Base-by-base conservation (phyloP, 768 basidiomycete species). In the Grammothele lineata region DNA sequence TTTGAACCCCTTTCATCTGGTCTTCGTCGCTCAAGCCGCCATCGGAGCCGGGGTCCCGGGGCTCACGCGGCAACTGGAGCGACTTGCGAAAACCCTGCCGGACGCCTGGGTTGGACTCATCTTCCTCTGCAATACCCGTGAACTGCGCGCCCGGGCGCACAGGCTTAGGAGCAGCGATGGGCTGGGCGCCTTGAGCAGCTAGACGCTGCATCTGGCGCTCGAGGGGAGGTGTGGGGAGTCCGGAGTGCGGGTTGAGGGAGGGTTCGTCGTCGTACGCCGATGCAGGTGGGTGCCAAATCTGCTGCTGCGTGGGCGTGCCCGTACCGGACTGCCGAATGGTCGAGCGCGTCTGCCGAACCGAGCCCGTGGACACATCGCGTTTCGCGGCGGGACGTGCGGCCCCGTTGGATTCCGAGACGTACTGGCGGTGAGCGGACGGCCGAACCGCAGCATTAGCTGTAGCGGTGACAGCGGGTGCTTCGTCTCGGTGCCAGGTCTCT, bases 41-140 rank as follows among this genome's bases (percentile, higher is more conserved):
- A 66, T 70, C 76, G 65, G 71, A 76, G 76, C 75, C 70, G 73
- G 78, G 74, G 72, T 77, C 73, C 62, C 64, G 62, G 33, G 72
- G 74, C 75, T 79, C 76, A 75, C 71, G 77, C 64, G 70, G 76
- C 62, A 67, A 75, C 79, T 71, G 74, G 82, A 85, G 82, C 83
- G 75, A 80, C 78, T 61, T 60, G 52, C 62, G 71, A 85, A 86
- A 87, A 85, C 67, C 82, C 83, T 77, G 76, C 55, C 53, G 55
- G 46, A 27, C 10, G 26, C 32, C 27, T 18, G 45, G 45, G 38
- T 45, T 25, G 5, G 35, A 45, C 25, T 39, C 32, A 37, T 47
- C 50, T 18, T 53, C 51, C 33, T 54, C 55, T 10, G 33, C 39
- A 12, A 52, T 54, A 5, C 47, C 56, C 11, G 48, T 34, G 24